Evolutionary conservation across 768 basidiomycete genomes (phyloP).

Genomic region (Xerocomellus intermedius): DNA sequence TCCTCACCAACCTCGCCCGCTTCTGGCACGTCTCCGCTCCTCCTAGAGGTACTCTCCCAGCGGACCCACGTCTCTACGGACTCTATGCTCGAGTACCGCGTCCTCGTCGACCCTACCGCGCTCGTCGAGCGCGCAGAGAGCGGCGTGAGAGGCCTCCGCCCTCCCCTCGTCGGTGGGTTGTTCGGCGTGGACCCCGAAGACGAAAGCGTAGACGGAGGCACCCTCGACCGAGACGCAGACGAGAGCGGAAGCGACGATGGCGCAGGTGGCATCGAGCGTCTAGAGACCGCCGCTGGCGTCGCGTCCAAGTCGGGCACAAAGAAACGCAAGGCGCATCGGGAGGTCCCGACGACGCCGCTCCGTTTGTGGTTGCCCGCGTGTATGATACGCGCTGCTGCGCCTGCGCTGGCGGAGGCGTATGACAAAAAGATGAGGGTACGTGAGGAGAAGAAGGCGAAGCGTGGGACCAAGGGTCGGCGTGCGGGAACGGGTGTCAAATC

Average conservation of each 20-base stretch:
- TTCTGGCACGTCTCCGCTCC: conserved; percentile 40
- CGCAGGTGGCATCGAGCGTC: conserved; percentile 9
- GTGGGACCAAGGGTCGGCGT: conserved; percentile 18
- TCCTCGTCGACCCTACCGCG: conserved; percentile 68
- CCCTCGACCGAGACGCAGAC: conserved; percentile 27
- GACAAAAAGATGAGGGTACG: conserved; percentile 57
- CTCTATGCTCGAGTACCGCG: conserved; percentile 69
- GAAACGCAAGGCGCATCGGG: conserved; percentile 27
- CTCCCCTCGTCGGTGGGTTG: conserved; percentile 37
- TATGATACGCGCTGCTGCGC: conserved; percentile 68
- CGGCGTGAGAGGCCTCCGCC: conserved; percentile 64
- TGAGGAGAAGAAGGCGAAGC: conserved; percentile 38
- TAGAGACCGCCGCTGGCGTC: conserved; percentile 26
- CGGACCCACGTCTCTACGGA: conserved; percentile 74
- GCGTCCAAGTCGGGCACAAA: conserved; percentile 20
- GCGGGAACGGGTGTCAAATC: neutral
- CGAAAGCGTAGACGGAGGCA: conserved; percentile 44
- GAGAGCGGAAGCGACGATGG: conserved; percentile 48
- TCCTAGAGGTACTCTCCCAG: conserved; percentile 63
- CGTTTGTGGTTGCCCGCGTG: conserved; percentile 83
- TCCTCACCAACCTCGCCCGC: conserved; percentile 23
- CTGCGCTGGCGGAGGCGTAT: conserved; percentile 60
- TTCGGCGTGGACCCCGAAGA: conserved; percentile 45
- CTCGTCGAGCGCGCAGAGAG: conserved; percentile 64
- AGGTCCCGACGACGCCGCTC: conserved; percentile 48